Evolutionary conservation across 1,139 yeast genomes (phyloP), one percentile per base, ranked within the genome.

Genomic region (Diutina mesorugosa): DNA sequence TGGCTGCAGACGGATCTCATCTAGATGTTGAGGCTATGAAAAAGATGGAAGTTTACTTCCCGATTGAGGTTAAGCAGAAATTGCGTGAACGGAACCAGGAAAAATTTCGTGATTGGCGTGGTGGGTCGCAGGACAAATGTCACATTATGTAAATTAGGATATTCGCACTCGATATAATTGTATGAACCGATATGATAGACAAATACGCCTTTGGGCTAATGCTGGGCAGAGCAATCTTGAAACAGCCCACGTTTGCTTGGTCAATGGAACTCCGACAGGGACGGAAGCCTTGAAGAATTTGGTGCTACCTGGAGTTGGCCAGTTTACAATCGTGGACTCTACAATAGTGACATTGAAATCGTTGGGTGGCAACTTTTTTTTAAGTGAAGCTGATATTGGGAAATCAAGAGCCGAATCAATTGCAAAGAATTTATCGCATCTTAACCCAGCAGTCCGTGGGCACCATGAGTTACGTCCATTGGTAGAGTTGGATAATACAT

Each of bases 141-240:
- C 16, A 12, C 14, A 16, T 50, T 30, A 30, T 16, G 18, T 50
- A 18, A 16, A 7, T 5, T 14, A 46, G 10, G 26, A 18, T 26
- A 4, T 21, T 47, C 30, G 29, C 29, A 21, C 26, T 47, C 30
- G 21, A 8, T 14, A 14, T 21, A 35, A 10, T 32, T 35, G 21
- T 45, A 47, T 48, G 51, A n/a, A 32, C 21, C 53, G 53, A 3
- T 91, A 90, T 67, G 98, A 93, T 69, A 78, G 99, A 54, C 99
- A 93, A 67, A 71, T 91, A 59, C 78, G 98, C 50, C 72, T 93
- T 21, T 93, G 99, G 99, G 93, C 90, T 0, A 65, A 79, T 0
- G 69, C 78, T 1, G 98, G 98, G 3, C 99, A 93, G 65, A 62
- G 70, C 7, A 75, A 77, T 3, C 73, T 93, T 45, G 82, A 81